A percentile compares a stretch with the other conserved stretches of the same genome.
Conservation (phyloP, 106 monocot genomes). For the Acanthochlamys bracteata region DNA sequence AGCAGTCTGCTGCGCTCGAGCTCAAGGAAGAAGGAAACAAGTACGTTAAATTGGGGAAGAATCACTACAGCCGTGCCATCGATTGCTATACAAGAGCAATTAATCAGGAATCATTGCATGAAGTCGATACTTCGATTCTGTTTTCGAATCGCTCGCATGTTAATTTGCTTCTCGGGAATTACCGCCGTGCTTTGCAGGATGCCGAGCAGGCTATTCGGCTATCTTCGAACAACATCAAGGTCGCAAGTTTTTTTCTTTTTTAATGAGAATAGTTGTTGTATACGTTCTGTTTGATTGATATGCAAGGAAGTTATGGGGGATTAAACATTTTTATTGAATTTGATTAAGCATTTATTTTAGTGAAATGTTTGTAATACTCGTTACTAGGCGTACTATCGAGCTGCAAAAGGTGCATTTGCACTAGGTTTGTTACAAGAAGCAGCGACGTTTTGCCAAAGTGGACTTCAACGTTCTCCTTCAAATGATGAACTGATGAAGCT, state of each 20-base stretch:
- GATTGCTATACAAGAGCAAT: conserved; percentile 91
- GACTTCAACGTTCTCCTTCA: conserved; percentile 46
- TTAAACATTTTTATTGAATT: no score
- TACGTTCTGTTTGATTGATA: neutral
- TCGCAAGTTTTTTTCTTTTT: conserved; percentile 9
- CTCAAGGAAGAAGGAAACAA: conserved; percentile 89
- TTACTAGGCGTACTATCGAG: conserved; percentile 79
- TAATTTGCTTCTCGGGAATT: conserved; percentile 78
- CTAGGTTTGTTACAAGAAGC: conserved; percentile 59
- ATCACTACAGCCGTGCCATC: conserved; percentile 64
- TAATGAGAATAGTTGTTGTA: no score
- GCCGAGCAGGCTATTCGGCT: conserved; percentile 68
- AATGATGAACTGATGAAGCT: conserved; percentile 82
- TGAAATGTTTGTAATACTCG: neutral
- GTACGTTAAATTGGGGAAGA: conserved; percentile 82
- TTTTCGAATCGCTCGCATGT: conserved; percentile 84
- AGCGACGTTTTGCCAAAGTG: conserved; percentile 56
- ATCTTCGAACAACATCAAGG: conserved; percentile 58
- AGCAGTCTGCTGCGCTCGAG: conserved; percentile 67
- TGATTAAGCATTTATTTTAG: no score
- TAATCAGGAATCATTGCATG: conserved; percentile 56
- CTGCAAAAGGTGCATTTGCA: conserved; percentile 73
- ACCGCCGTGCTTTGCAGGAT: conserved; percentile 63
- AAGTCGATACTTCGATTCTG: conserved; percentile 54
- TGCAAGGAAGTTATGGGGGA: neutral